phyloP scores from a whole-genome alignment of 2,329 filamentous ascomycete genomes.

The Botrytis sinoallii region DNA sequence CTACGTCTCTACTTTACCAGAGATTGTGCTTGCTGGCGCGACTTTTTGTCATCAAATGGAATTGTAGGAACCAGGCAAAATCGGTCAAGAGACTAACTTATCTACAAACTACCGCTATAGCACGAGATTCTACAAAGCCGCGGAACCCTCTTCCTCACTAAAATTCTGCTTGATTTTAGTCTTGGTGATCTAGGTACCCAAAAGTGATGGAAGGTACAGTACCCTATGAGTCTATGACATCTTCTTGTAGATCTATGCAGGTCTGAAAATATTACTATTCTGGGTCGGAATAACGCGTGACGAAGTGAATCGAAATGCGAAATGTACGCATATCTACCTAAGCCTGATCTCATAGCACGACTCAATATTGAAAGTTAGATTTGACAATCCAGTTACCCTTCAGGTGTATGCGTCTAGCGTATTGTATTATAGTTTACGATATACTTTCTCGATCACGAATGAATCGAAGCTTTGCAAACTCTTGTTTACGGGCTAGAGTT shows the following conservation, averaged over 20 bases:
- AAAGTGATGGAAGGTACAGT: not conserved
- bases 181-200: not conserved
- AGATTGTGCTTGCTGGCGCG: not conserved
- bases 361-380: not conserved
- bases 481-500: not conserved
- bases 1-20: constrained; percentile 3
- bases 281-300: not conserved
- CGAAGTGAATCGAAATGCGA: not conserved
- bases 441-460: not conserved
- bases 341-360: not conserved
- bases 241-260: not conserved
- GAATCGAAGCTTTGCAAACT: not conserved
- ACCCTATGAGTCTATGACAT: not conserved
- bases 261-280: not conserved
- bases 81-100: not conserved
- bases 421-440: not conserved
- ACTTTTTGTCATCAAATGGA: not conserved
- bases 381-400: not conserved
- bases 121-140: not conserved
- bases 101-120: not conserved
- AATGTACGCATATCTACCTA: not conserved
- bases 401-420: not conserved
- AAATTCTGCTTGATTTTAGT: not conserved
- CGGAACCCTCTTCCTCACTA: not conserved
- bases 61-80: not conserved